Evolutionary conservation across 176 grass and related monocot genomes (phyloP).

Genomic region (Alloteropsis semialata): DNA sequence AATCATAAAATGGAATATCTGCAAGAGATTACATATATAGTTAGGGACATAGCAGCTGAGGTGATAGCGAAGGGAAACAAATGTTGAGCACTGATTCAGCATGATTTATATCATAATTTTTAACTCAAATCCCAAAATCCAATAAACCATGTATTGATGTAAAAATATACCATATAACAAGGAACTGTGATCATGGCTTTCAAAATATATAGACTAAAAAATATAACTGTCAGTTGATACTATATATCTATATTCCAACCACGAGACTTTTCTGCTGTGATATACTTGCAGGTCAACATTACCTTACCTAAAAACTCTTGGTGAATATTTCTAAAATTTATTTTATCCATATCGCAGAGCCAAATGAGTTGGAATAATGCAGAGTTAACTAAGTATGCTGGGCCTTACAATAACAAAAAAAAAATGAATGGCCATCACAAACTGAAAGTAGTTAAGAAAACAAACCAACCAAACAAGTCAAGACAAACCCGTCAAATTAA

Average conservation of each 20-base stretch:
- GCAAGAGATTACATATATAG: slow-evolving; percentile 63
- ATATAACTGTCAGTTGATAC: neutral
- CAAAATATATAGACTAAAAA: slow-evolving; percentile 15
- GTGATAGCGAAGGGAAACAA: slow-evolving; percentile 33
- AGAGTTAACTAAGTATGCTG: neutral
- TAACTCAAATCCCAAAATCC: neutral
- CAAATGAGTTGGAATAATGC: neutral
- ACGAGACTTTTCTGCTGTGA: neutral
- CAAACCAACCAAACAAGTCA: neutral
- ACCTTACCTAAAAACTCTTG: neutral
- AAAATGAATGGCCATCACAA: slow-evolving; percentile 2
- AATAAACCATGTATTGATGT: slow-evolving; percentile 21
- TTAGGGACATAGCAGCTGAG: slow-evolving; percentile 26
- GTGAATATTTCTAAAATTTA: neutral
- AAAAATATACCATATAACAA: slow-evolving; percentile 3
- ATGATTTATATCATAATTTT: slow-evolving; percentile 2
- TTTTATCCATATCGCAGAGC: neutral
- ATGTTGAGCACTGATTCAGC: slow-evolving; percentile 2
- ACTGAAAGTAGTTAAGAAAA: neutral
- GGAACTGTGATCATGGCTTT: neutral
- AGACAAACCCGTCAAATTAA: neutral
- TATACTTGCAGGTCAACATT: slow-evolving; percentile 13
- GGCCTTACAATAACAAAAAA: neutral
- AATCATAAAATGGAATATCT: slow-evolving; percentile 99
- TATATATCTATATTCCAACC: neutral